Percentiles rank a stretch among this genome's conserved stretches.
Evolutionary conservation across 768 basidiomycete genomes (phyloP).

Genomic region (Amanita polypyramis): DNA sequence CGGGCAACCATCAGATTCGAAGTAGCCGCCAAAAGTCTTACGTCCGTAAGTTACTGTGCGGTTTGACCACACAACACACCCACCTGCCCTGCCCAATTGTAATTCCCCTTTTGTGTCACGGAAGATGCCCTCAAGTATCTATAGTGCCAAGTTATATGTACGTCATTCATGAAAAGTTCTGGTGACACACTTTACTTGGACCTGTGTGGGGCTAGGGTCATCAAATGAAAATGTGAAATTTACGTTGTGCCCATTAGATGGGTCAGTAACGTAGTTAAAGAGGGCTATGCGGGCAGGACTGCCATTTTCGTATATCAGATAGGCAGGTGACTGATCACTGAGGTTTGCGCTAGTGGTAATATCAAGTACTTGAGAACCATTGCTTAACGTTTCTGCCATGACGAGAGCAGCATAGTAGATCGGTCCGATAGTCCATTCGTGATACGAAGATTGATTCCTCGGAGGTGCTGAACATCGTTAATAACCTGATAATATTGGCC

Average conservation of each 20-base stretch:
- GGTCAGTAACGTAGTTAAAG: conserved; percentile 65
- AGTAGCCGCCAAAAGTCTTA: conserved; percentile 49
- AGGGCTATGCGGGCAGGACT: conserved; percentile 50
- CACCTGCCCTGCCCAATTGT: conserved; percentile 55
- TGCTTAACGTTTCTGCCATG: conserved; percentile 58
- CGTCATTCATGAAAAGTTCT: not conserved
- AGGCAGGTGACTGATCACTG: conserved; percentile 41
- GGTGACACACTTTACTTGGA: conserved; percentile 50
- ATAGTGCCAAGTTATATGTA: not conserved
- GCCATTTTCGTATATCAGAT: conserved; percentile 69
- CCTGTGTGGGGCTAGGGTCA: conserved; percentile 25
- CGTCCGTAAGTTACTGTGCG: not conserved
- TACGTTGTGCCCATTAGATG: conserved; percentile 42
- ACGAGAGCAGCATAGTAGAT: conserved; percentile 67
- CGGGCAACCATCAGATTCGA: conserved; percentile 57
- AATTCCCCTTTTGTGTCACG: conserved; percentile 43
- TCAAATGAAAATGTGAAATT: not conserved
- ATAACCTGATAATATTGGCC: not conserved
- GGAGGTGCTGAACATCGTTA: conserved; percentile 25
- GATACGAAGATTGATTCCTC: conserved; percentile 42
- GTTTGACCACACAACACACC: conserved; percentile 3
- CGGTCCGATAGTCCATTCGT: conserved; percentile 66
- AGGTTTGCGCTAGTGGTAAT: conserved; percentile 40
- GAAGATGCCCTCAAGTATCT: conserved; percentile 44
- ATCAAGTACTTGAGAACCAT: conserved; percentile 58